Conservation (phyloP, 2,329 filamentous ascomycete genomes). For the Trichoderma arundinaceum region DNA sequence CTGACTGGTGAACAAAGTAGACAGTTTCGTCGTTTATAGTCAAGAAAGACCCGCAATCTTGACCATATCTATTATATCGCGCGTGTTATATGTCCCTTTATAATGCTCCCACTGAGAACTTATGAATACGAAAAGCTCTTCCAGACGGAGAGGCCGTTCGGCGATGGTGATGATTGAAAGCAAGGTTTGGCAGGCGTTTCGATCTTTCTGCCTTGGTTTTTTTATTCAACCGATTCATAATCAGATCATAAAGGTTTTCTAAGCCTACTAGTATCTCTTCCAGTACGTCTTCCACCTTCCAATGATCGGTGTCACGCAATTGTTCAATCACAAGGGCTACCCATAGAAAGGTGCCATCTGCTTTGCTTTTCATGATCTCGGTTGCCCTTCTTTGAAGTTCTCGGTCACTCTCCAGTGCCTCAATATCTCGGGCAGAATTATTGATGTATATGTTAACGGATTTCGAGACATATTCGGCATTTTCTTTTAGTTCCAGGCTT, state of each 20-base stretch:
- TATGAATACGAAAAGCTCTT: background rate
- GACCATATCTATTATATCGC: background rate
- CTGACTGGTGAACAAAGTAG: constrained; percentile 8
- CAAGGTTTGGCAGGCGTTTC: background rate
- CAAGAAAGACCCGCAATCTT: background rate
- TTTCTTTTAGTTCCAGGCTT: background rate
- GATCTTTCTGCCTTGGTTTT: background rate
- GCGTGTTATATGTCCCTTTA: background rate
- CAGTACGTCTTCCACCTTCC: background rate
- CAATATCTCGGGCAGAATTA: background rate
- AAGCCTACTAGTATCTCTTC: background rate
- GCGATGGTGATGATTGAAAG: background rate
- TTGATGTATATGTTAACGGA: background rate
- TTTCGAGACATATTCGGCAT: background rate
- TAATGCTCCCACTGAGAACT: background rate
- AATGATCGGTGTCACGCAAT: background rate
- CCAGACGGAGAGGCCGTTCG: background rate
- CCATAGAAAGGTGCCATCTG: background rate
- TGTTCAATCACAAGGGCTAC: background rate
- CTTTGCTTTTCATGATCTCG: background rate
- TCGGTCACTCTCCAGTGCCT: background rate
- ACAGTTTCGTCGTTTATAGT: background rate
- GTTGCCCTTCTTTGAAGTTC: background rate
- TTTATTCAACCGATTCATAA: accelerated
- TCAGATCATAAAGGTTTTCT: background rate